Base-by-base conservation (phyloP, 352 stramenopile genomes). In the Pythium brassicae region DNA sequence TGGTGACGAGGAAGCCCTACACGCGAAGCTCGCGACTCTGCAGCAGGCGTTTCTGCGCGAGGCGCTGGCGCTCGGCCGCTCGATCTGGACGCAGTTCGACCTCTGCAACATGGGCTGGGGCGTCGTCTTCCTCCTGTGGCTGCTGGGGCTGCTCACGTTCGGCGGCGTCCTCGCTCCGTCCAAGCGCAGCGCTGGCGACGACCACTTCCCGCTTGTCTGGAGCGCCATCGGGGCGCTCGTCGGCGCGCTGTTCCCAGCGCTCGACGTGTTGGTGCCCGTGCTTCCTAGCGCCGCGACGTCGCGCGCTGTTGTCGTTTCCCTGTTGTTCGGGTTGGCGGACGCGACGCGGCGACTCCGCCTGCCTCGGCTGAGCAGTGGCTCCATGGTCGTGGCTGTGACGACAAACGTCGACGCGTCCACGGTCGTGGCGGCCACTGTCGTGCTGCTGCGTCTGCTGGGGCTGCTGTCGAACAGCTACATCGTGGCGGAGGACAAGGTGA, bases 31-130 rank as follows among this genome's bases (percentile, higher is more conserved):
- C 9, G 63, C 55, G 0, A 64, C 50, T 6, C 57, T 63, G 6
- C 78, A 87, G 26, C 75, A 85, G n/a, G 44, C 45, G 1, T 93
- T 89, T 25, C 62, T 95, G 12, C 69, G 72, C 19, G 78, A 93
- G 63, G 78, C 80, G 0, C 43, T 92, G 20, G 69, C 70, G 4
- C 61, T 89, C 3, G 79, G 81, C 9, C 79, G 86, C 11, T 86
- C 82, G 15, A 84, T 94, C 53, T 95, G 86, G 84, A 95, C 86
- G 37, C 86, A 95, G 34, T 95, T 95, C 48, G 85, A 95, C 53
- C 59, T 93, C n/a, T 69, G 64, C 53, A 74, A 64, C 29, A 95
- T 95, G 86, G 63, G 46, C 4, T 89, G 78, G 74, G 83, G 83
- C 12, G 57, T 89, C 39, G 3, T 74, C 19, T 53, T 91, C 15